Percentiles rank a stretch among this genome's conserved stretches.
Evolutionary conservation across 352 stramenopile species (phyloP).

Genomic region (Stramenopiles sp.): DNA sequence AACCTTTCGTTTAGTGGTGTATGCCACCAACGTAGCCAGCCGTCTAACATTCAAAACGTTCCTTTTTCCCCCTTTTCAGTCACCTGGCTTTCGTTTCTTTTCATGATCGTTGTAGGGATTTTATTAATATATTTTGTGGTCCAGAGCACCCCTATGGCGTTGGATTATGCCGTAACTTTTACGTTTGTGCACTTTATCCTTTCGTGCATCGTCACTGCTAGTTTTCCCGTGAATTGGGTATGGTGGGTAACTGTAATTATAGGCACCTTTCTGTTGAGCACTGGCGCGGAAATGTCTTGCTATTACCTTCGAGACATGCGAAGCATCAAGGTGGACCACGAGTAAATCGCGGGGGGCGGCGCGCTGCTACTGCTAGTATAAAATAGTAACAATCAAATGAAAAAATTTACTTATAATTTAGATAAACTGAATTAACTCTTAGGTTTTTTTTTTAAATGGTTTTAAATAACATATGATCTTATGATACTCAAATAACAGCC

Average conservation of each 20-base stretch:
- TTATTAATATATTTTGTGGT: conserved; percentile 10
- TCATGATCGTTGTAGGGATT: conserved; percentile 6
- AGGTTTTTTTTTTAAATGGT: no score
- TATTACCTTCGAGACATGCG: conserved; percentile 9
- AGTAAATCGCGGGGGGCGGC: not conserved
- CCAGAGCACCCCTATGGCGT: not conserved
- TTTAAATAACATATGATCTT: no score
- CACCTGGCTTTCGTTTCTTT: not conserved
- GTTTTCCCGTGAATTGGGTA: conserved; percentile 4
- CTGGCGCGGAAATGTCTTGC: not conserved
- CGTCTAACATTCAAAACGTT: not conserved
- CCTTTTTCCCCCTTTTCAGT: not conserved
- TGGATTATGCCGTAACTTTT: conserved; percentile 1
- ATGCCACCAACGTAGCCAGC: not conserved
- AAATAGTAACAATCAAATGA: no score
- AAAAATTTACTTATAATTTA: no score
- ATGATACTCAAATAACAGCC: no score
- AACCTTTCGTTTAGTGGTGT: not conserved
- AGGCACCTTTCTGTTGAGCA: not conserved
- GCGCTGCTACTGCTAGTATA: no score
- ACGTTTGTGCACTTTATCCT: conserved; percentile 11
- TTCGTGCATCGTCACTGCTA: not conserved
- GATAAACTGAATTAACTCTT: no score
- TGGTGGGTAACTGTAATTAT: not conserved
- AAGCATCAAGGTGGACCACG: conserved; percentile 9